Evolutionary conservation across 805 yeast genomes (phyloP).

Genomic region (Nakazawaea ishiwadae): DNA sequence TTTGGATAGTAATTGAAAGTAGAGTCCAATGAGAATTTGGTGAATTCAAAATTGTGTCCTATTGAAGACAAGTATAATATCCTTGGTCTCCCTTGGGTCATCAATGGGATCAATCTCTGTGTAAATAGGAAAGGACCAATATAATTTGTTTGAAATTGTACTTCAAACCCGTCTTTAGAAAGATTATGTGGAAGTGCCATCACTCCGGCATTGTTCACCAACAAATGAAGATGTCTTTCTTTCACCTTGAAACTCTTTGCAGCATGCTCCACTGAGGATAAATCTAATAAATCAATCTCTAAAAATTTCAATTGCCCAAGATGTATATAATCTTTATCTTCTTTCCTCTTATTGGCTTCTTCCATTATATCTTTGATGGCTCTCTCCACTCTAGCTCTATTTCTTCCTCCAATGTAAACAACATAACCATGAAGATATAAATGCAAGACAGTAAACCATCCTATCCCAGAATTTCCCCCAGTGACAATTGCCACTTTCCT

Average conservation of each 20-base stretch:
- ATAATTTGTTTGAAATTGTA: slow-evolving; percentile 76
- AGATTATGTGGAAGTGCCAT: slow-evolving; percentile 67
- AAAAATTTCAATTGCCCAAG: slow-evolving; percentile 50
- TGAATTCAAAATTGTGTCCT: slow-evolving; percentile 53
- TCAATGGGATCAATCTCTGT: slow-evolving; percentile 48
- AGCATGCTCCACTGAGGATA: slow-evolving; percentile 44
- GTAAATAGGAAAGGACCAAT: slow-evolving; percentile 72
- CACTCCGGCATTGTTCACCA: slow-evolving; percentile 76
- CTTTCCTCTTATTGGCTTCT: slow-evolving; percentile 42
- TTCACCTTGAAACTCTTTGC: slow-evolving; percentile 36
- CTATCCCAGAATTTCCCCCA: slow-evolving; percentile 81
- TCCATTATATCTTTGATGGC: slow-evolving; percentile 51
- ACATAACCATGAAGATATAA: slow-evolving; percentile 74
- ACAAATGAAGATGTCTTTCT: slow-evolving; percentile 52
- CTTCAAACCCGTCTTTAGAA: slow-evolving; percentile 70
- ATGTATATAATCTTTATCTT: slow-evolving; percentile 17
- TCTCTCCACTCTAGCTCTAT: slow-evolving; percentile 45
- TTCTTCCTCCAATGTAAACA: slow-evolving; percentile 73
- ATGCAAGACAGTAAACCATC: slow-evolving; percentile 72
- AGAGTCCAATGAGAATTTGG: slow-evolving; percentile 41
- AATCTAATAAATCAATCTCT: slow-evolving; percentile 50
- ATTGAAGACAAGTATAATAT: slow-evolving; percentile 61
- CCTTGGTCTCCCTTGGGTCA: slow-evolving; percentile 40
- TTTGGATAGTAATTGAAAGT: slow-evolving; percentile 59
- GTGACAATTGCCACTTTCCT: slow-evolving; percentile 69